Base-by-base conservation (phyloP, 768 basidiomycete species). In the Sporobolomyces phaffii region DNA sequence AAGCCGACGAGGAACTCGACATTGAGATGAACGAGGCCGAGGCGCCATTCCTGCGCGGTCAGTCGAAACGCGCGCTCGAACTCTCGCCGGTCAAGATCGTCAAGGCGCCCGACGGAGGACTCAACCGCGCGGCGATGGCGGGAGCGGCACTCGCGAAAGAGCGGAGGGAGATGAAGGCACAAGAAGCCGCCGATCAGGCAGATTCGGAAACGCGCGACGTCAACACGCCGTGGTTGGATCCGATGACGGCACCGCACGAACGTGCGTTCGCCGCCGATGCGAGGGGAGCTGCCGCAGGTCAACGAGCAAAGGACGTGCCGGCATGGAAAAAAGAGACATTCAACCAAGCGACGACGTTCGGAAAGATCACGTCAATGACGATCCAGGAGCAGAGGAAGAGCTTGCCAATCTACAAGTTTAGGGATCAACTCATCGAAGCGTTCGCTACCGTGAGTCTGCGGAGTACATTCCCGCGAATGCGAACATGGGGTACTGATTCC, bases 11-110 rank as follows among this genome's bases (percentile, higher is more conserved):
- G 78, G 96, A 98, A 75, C 78, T 99, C 47, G 96, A 99, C 73
- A 91, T 99, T 44, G 96, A 99, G 76, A 86, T 98, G 61, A 87
- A 89, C 67, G 96, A 99, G 76, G 91, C 96, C 63, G 96, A 99
- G 75, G 92, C 96, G 2, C 83, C 94, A 1, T 99, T 99, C 84
- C 80, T 99, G 26, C 85, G 89, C 18, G 96, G 96, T 20, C 96
- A 98, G 80, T 96, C 92, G 62, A 96, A 96, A 79, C 86, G 88
- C 64, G 93, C 92, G 1, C 83, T 98, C 28, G 91, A 98, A 68
- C 83, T 99, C 38, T 93, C 91, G 76, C 96, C 96, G 0, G 91
- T 98, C 73, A 98, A 97, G 78, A 89, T 99, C 68, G 89, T 99
- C 75, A 98, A 98, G 77, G 96, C 96, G 26, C 96, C 96, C 1